Evolutionary conservation across 1,284 basidiomycete genomes (phyloP).

Genomic region (Fistulinella staudtii): DNA sequence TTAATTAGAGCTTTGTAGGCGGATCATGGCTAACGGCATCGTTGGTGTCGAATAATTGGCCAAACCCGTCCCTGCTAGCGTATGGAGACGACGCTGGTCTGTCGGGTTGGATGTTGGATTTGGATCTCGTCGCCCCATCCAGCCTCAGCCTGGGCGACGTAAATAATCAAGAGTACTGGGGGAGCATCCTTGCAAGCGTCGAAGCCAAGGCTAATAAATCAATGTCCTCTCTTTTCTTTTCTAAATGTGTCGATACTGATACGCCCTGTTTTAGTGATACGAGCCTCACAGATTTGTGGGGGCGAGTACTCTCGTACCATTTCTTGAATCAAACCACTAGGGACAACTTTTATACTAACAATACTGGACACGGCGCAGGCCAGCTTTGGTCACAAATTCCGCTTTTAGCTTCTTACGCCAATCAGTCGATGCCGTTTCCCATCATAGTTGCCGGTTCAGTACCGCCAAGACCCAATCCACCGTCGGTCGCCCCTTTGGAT

Average conservation of each 20-base stretch:
- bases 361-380: constrained; percentile 58
- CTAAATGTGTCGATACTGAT: constrained; percentile 6
- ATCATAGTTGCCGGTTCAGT: constrained; percentile 55
- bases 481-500: constrained; percentile 39
- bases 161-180: constrained; percentile 54
- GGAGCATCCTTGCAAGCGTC: constrained; percentile 56
- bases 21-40: constrained; percentile 66
- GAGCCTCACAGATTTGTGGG: constrained; percentile 60
- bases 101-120: constrained; percentile 57
- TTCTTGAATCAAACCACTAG: constrained; percentile 60
- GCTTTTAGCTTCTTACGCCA: constrained; percentile 43
- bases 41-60: constrained; percentile 56
- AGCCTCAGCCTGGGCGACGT: constrained; percentile 42
- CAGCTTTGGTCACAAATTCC: constrained; percentile 62
- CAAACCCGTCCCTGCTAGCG: constrained; percentile 48
- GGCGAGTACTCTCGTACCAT: constrained; percentile 62
- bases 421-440: constrained; percentile 50
- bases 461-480: constrained; percentile 43
- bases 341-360: constrained; percentile 57
- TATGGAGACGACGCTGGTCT: constrained; percentile 47
- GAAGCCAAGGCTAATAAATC: constrained; percentile 50
- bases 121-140: constrained; percentile 51
- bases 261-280: constrained; percentile 44
- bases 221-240: constrained; percentile 40
- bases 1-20: constrained; percentile 35